phyloP scores from a whole-genome alignment of 805 yeast species.

The Ogataea nakhonphanomensis region DNA sequence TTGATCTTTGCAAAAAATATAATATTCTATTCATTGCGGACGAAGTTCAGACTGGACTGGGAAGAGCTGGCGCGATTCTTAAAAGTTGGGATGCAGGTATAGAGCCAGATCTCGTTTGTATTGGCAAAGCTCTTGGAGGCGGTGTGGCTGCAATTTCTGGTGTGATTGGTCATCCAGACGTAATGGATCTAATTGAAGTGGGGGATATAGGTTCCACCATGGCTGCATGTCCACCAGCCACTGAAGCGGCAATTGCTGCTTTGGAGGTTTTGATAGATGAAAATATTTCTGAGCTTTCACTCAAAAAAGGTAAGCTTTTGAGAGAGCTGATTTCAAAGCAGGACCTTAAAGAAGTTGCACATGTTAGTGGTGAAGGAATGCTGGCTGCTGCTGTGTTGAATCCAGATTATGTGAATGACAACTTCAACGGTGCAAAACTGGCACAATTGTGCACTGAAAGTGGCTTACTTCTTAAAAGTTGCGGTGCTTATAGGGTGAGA shows the following conservation, averaged over 20 bases:
- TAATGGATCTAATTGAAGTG: conserved; percentile 22
- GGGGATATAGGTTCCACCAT: conserved; percentile 31
- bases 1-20: conserved; percentile 24
- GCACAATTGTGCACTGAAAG: conserved; percentile 22
- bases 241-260: conserved; percentile 30
- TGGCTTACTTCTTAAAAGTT: conserved; percentile 24
- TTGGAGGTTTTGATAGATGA: conserved; percentile 29
- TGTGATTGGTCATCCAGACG: conserved; percentile 22
- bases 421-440: conserved; percentile 20
- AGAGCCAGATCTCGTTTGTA: conserved; percentile 29
- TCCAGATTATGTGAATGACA: conserved; percentile 7
- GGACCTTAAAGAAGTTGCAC: conserved; percentile 14
- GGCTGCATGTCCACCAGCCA: conserved; percentile 31
- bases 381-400: conserved; percentile 24
- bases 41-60: conserved; percentile 31
- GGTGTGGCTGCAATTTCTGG: conserved; percentile 29
- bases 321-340: conserved; percentile 15
- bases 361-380: conserved; percentile 25
- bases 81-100: conserved; percentile 20
- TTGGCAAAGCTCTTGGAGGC: conserved; percentile 29
- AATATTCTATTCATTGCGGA: conserved; percentile 29
- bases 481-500: conserved; percentile 25
- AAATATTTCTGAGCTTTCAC: conserved; percentile 18
- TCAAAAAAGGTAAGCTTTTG: conserved; percentile 19
- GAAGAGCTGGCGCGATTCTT: conserved; percentile 26